phyloP scores from a whole-genome alignment of 352 stramenopile species.

The Globisporangium emineosum region DNA sequence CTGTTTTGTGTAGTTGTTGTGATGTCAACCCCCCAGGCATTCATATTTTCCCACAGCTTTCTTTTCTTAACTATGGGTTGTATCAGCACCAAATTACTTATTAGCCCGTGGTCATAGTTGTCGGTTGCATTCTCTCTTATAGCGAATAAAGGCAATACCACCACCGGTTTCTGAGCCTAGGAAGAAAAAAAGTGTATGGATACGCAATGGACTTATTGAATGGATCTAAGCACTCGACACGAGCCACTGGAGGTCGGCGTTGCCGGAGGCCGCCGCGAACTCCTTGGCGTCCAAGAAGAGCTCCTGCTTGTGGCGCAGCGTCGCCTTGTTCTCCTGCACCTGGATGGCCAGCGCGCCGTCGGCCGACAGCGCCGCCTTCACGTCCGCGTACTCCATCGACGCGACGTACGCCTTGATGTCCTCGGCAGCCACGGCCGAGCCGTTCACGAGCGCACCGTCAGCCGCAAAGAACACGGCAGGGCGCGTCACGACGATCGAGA shows the following conservation, averaged over 20 bases:
- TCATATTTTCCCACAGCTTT: too few relatives aligned
- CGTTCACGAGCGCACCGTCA: constrained; percentile 39
- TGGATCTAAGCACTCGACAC: constrained; percentile 11
- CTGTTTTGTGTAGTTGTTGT: not conserved
- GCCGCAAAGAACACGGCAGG: constrained; percentile 70
- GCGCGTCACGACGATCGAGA: constrained; percentile 65
- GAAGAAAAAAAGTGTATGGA: not conserved
- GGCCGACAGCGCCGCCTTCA: constrained; percentile 48
- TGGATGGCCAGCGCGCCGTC: constrained; percentile 41
- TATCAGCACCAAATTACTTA: constrained; percentile 10
- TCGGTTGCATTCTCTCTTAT: not conserved
- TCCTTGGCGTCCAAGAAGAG: constrained; percentile 78
- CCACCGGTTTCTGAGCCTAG: not conserved
- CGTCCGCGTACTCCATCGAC: constrained; percentile 80
- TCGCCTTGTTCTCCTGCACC: constrained; percentile 36
- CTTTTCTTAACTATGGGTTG: constrained; percentile 7
- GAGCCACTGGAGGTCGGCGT: constrained; percentile 42
- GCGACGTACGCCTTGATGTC: constrained; percentile 63
- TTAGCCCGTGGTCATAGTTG: not conserved
- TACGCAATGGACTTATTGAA: not conserved
- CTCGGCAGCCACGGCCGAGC: constrained; percentile 34
- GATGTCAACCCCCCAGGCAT: not conserved
- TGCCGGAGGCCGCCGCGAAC: constrained; percentile 38
- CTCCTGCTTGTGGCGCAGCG: constrained; percentile 54
- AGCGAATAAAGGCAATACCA: not conserved